Percentiles rank a stretch among this genome's conserved stretches.
Conservation (phyloP, 2,329 filamentous ascomycete species). For the Helicocarpus griseus region DNA sequence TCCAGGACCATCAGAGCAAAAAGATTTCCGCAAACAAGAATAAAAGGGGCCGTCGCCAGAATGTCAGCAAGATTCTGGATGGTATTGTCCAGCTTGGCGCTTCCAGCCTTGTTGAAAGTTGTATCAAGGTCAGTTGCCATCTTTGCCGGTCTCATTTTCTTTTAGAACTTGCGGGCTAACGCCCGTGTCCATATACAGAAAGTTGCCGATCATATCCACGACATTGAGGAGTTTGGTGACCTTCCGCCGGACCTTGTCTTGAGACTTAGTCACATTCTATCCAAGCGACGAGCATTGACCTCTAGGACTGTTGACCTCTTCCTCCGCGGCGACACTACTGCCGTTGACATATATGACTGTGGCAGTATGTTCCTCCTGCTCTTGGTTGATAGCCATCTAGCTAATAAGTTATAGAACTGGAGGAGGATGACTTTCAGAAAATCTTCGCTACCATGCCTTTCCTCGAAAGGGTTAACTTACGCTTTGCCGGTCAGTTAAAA, state of each 20-base stretch:
- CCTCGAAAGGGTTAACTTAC: conserved; percentile 62
- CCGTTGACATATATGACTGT: conserved; percentile 52
- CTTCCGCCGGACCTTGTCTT: conserved; percentile 48
- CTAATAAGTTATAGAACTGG: conserved; percentile 46
- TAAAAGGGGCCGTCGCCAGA: conserved; percentile 58
- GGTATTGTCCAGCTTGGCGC: conserved; percentile 44
- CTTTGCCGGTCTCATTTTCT: neutral
- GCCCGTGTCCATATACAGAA: conserved; percentile 29
- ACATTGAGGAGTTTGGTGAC: conserved; percentile 56
- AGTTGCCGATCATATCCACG: conserved; percentile 53
- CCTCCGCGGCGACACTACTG: conserved; percentile 43
- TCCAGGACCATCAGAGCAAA: conserved; percentile 48
- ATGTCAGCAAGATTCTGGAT: conserved; percentile 77
- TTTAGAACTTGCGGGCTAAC: neutral
- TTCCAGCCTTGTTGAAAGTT: conserved; percentile 42
- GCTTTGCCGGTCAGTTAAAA: conserved; percentile 87
- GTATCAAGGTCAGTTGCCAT: conserved; percentile 42
- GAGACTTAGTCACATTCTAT: conserved; percentile 53
- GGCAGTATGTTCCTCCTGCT: conserved; percentile 35
- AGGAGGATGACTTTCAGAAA: conserved; percentile 64
- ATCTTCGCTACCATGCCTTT: conserved; percentile 68
- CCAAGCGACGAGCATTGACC: conserved; percentile 51
- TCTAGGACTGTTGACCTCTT: conserved; percentile 37
- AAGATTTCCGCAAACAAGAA: conserved; percentile 43
- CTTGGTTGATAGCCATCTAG: neutral